phyloP scores from a whole-genome alignment of 2,329 filamentous ascomycete genomes.

The Trichoderma hamatum region DNA sequence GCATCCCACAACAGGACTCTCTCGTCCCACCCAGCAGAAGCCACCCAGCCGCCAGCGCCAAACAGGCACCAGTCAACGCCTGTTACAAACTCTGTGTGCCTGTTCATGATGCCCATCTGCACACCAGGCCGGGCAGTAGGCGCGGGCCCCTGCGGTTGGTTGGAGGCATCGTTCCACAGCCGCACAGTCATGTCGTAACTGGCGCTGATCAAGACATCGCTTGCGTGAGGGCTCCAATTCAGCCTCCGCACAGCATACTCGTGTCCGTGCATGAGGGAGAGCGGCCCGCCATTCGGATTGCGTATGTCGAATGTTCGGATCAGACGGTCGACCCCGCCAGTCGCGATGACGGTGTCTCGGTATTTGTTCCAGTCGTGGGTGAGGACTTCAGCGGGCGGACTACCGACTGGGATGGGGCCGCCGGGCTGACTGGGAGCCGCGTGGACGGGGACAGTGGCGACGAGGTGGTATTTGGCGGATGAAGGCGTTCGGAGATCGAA shows the following conservation, averaged over 20 bases:
- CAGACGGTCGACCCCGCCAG: slow-evolving; percentile 83
- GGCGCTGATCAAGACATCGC: slow-evolving; percentile 81
- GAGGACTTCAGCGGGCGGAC: slow-evolving; percentile 77
- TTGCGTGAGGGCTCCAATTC: slow-evolving; percentile 92
- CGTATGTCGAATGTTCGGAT: slow-evolving; percentile 92
- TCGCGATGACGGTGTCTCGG: slow-evolving; percentile 78
- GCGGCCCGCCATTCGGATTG: slow-evolving; percentile 70
- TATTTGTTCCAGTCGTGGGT: slow-evolving; percentile 99
- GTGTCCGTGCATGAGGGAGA: slow-evolving; percentile 78
- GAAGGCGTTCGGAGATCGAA: slow-evolving; percentile 90
- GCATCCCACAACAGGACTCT: slow-evolving; percentile 91
- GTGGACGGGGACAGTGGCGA: slow-evolving; percentile 81
- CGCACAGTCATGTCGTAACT: slow-evolving; percentile 99
- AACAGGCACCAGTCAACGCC: slow-evolving; percentile 99
- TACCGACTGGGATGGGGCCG: slow-evolving; percentile 41
- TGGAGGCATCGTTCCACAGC: slow-evolving; percentile 79
- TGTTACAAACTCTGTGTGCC: slow-evolving; percentile 93
- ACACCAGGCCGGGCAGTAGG: slow-evolving; percentile 57
- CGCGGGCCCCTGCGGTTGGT: slow-evolving; percentile 42
- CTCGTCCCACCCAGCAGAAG: slow-evolving; percentile 94
- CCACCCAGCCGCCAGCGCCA: slow-evolving; percentile 92
- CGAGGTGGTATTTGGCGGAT: slow-evolving; percentile 85
- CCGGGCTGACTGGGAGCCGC: slow-evolving; percentile 57
- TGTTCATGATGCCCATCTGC: slow-evolving; percentile 84
- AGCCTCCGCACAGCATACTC: slow-evolving; percentile 86